Base-by-base conservation (phyloP, 2,329 filamentous ascomycete genomes). In the Setomelanomma holmii region DNA sequence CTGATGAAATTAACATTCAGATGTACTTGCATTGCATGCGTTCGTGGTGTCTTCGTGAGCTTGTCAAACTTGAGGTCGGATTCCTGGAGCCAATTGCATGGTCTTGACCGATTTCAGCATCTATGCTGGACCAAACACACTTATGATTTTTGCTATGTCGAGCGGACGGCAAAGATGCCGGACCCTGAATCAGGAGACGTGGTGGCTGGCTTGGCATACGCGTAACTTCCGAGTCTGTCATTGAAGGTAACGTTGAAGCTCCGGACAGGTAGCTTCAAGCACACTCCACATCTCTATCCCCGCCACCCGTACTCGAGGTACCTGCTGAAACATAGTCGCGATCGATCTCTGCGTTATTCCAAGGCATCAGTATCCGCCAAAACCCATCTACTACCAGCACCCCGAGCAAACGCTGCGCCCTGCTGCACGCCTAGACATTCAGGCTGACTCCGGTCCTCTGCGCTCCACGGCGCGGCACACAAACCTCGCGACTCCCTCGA, bases 251-350 rank as follows among this genome's bases (percentile, higher is more conserved):
- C 56, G 47, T 57, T 54, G 39, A 50, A 57, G 56, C 60, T 62
- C 50, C 42, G 63, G 55, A 61, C 66, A 63, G 56, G 58, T 67
- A 63, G 57, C 63, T 68, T 60, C 49, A 56, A 45, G 33, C 56
- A 64, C 58, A 61, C 46, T n/a, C n/a, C 40, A 51, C 58, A 63
- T 63, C 55, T 47, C 60, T 56, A 56, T 54, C 38, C 42, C 38
- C 53, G 49, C 51, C 21, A 51, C 36, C 20, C 22, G 23, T 40
- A 19, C 27, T 17, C n/a, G n/a, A 11, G 14, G n/a, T 19, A n/a
- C 4, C 24, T 20, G n/a, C 17, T n/a, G 27, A 14, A 10, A n/a
- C 34, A 16, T n/a, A 36, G 34, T 11, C 34, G 34, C 34, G 16
- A 11, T 16, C 16, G 14, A 7, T 17, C 35, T 40, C 21, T 39